Evolutionary conservation across 2,329 filamentous ascomycete genomes (phyloP), one percentile per base, ranked within the genome.

Genomic region (Myrmaecium sp.): DNA sequence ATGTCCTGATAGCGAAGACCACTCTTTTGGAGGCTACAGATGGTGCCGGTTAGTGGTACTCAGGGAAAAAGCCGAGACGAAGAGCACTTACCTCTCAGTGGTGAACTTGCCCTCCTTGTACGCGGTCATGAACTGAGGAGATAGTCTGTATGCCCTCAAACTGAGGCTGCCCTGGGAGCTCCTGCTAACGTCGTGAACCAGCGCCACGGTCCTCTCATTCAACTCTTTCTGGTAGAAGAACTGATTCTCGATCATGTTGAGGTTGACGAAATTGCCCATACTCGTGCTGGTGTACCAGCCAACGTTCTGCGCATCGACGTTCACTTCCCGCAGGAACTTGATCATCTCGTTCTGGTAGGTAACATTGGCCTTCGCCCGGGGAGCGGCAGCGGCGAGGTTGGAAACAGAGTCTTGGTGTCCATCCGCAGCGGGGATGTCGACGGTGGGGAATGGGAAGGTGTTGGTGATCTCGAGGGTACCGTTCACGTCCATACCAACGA

Each of bases 241-340:
- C 57, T 94, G 84, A 64, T 95, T 98, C 68, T 98, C 89, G 55
- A 98, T 80, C 50, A 93, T 84, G 63, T 77, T 80, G 49, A 78
- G 56, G 64, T 84, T 94, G 64, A 95, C 68, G 44, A 95, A 95
- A 66, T 93, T 95, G 55, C 89, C 89, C 80, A 98, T 91, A 55
- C 83, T 93, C 36, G 84, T 82, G 61, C 83, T 94, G 32, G 83
- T 94, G 62, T 98, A 98, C 84, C 84, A 98, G 45, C 89, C 89
- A 33, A 92, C 82, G 46, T 82, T 91, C 64, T 95, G 93, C 39
- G 89, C 89, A 54, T 98, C 89, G 33, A 95, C 80, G 54, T 95
- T 98, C 47, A 98, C 89, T 58, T 95, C 89, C 53, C 86, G 78
- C 36, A 95, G 62, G 55, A 89, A 83, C 48, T 83, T 79, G 56